Evolutionary conservation across 306 rosid species (phyloP).

Genomic region (Nissolia schottii): DNA sequence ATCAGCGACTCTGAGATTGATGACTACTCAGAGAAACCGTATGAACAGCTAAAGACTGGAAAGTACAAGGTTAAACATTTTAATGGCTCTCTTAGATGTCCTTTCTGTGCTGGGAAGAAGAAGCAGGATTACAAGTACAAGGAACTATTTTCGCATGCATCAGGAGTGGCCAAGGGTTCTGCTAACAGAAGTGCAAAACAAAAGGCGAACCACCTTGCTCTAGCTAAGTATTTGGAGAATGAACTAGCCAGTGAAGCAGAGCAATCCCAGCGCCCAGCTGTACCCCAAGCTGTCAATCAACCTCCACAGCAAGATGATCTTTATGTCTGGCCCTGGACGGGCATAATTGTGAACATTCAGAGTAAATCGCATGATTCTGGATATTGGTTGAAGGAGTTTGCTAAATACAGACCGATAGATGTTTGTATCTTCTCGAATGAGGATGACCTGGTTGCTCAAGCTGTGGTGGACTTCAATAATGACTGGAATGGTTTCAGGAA

Average conservation of each 20-base stretch:
- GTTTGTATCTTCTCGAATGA: slow-evolving; percentile 38
- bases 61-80: slow-evolving; percentile 53
- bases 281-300: slow-evolving; percentile 32
- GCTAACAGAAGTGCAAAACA: slow-evolving; percentile 73
- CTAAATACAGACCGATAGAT: slow-evolving; percentile 52
- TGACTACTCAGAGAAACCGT: slow-evolving; percentile 73
- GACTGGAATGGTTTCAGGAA: slow-evolving; percentile 84
- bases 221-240: slow-evolving; percentile 66
- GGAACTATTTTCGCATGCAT: slow-evolving; percentile 81
- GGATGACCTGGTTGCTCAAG: slow-evolving; percentile 34
- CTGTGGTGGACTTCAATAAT: slow-evolving; percentile 49
- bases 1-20: slow-evolving; percentile 87
- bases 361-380: slow-evolving; percentile 38
- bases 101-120: slow-evolving; percentile 94
- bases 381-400: slow-evolving; percentile 56
- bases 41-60: slow-evolving; percentile 54
- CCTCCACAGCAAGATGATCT: slow-evolving; percentile 45
- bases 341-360: slow-evolving; percentile 57
- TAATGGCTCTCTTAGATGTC: slow-evolving; percentile 83
- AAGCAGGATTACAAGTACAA: slow-evolving; percentile 87
- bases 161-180: slow-evolving; percentile 96
- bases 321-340: slow-evolving; percentile 97
- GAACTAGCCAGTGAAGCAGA: slow-evolving; percentile 63
- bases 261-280: slow-evolving; percentile 34
- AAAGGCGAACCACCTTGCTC: slow-evolving; percentile 90